Percentiles rank a stretch among this genome's conserved stretches.
These are phyloP conservation scores for Candida odintsovae DNA, from an alignment of 805 yeast species.

Conservation along the genomic window DNA sequence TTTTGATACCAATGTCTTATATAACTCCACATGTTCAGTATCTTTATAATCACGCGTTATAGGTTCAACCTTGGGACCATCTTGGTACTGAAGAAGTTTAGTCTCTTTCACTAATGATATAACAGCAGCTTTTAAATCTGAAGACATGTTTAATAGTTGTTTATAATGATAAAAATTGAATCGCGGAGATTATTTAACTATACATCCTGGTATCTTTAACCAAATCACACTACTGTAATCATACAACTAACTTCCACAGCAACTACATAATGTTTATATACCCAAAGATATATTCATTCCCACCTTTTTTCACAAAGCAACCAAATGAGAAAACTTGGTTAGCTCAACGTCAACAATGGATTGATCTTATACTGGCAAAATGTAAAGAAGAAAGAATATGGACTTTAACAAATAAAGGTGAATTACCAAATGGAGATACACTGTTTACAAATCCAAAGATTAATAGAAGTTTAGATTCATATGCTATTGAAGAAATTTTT, in stretches of 20 bases:
- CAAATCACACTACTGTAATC: too few relatives aligned
- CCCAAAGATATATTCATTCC: conserved; percentile 44
- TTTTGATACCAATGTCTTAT: conserved; percentile 13
- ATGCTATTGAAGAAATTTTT: conserved; percentile 52
- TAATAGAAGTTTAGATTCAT: conserved; percentile 47
- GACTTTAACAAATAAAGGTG: conserved; percentile 40
- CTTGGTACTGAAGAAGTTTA: background rate
- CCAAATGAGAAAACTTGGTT: conserved; percentile 74
- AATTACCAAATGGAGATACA: conserved; percentile 3
- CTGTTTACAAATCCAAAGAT: conserved; percentile 49
- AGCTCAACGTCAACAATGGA: conserved; percentile 80
- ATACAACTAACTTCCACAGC: too few relatives aligned
- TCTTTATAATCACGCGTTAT: background rate
- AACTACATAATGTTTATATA: too few relatives aligned
- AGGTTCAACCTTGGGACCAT: background rate
- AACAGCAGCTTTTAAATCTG: background rate
- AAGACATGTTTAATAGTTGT: background rate
- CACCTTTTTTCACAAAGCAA: conserved; percentile 89
- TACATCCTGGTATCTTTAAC: too few relatives aligned
- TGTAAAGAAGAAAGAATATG: conserved; percentile 53
- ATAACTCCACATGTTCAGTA: conserved; percentile 24
- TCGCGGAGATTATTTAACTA: too few relatives aligned
- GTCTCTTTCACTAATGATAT: background rate
- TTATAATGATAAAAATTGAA: too few relatives aligned
- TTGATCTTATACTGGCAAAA: conserved; percentile 51